Base-by-base conservation (phyloP, 1,139 yeast genomes). In the Blastobotrys serpentis region DNA sequence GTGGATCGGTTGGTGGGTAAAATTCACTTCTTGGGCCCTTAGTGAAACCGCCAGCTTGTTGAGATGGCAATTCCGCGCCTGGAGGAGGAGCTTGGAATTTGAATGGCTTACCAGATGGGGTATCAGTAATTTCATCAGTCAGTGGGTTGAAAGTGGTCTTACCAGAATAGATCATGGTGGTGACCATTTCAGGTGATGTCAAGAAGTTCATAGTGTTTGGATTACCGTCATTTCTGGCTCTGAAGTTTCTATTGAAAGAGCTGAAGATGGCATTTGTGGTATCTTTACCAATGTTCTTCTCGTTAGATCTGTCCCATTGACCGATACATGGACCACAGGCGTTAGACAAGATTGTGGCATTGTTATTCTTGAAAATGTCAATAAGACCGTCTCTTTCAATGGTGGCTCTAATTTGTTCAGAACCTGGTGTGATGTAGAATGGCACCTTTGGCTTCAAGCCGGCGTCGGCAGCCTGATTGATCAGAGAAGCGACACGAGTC, bases 301-400 rank as follows among this genome's bases (percentile, higher is more conserved):
- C 62, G 34, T 58, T 62, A 36, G 64, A 56, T 71, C 98, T 82
- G 67, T 89, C 96, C 98, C 98, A 92, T 74, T 92, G 98, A 47
- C 98, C 98, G 63, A 92, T 92, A 76, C 98, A 92, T 56, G 98
- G 98, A 51, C 98, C 98, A 75, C 98, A 92, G 13, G 98, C 98
- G 65, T 92, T 92, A 39, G 98, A 96, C 56, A 92, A 75, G 14
- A 92, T 96, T 47, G 81, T 76, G 45, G 96, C 98, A 50, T 97
- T 97, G 61, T 84, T 85, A 44, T 82, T 77, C 66, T 84, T 83
- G 65, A 92, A 88, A 33, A 85, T 81, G 39, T 84, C 78, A 49
- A 86, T 80, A 56, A 86, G 76, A 14, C 98, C 98, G 66, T 92
- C 98, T 68, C 96, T 82, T 70, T 88, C 96, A 59, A 92, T 84